Evolutionary conservation across 345 rosid genomes (phyloP), one percentile per base, ranked within the genome.

Genomic region (Brassica rapa): DNA sequence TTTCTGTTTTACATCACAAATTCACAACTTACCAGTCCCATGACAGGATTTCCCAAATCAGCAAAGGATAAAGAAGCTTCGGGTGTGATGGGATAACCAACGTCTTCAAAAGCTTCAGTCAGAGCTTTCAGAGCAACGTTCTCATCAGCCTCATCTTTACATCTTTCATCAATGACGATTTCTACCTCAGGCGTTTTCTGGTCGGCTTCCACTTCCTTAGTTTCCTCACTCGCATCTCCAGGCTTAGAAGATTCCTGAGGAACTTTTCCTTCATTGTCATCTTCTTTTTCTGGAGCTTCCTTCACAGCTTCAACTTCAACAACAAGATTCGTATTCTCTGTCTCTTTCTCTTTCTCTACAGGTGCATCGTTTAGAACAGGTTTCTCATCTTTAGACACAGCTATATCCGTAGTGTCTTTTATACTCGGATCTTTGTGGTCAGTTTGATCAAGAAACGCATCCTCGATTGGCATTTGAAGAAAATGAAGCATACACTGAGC

Each of bases 401-500:
- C 51, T 49, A 82, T 66, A 72, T 85, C 86, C 57, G 85, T 71
- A 70, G 77, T 70, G 79, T 90, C 96, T 82, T 82, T 90, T 16
- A 82, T 68, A 49, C 16, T 68, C 12, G 74, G 82, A 78, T 84
- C 86, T 63, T 67, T 77, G 68, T 83, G 80, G 77, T 80, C 89
- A 69, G 68, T 84, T 76, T 62, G 68, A 57, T 93, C 90, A 75
- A 87, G 80, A 87, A 95, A 91, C 11, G 79, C 77, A 88, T 93
- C 99, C 85, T 89, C 96, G 71, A 93, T 91, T 57, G 99, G 99
- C 98, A 96, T 93, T 83, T 93, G 97, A 77, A 96, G 85, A 84
- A 96, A 96, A 83, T 96, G 98, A 84, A 96, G 87, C 77, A 96
- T 96, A 82, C 99, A 96, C 73, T 96, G 97, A 83, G 93, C 93